These are phyloP conservation scores for Leccinum obscurum DNA, from an alignment of 768 basidiomycete species.

Conservation along the genomic window DNA sequence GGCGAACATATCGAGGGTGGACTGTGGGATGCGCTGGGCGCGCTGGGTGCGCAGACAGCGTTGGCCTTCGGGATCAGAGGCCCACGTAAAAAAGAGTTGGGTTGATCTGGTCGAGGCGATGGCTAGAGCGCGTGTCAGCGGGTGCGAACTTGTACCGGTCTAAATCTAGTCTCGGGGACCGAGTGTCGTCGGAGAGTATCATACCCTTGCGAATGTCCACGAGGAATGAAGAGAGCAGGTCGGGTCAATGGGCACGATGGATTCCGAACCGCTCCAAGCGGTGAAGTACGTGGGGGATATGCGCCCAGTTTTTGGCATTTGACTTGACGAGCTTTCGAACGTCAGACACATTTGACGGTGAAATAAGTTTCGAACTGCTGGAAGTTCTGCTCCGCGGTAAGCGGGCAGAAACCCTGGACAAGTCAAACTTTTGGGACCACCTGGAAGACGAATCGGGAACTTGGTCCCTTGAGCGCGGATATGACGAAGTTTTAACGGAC, in stretches of 20 bases:
- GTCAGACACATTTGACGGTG: conserved; percentile 11
- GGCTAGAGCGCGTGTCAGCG: conserved; percentile 24
- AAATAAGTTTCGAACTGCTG: not conserved
- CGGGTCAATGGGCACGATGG: conserved; percentile 35
- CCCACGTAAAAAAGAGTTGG: conserved; percentile 60
- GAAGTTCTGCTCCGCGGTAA: conserved; percentile 3
- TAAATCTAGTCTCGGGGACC: conserved; percentile 38
- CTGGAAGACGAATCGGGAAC: conserved; percentile 2
- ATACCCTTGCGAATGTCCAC: conserved; percentile 38
- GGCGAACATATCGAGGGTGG: conserved; percentile 40
- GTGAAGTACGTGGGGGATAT: conserved; percentile 26
- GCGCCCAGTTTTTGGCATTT: conserved; percentile 43
- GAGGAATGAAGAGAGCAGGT: conserved; percentile 46
- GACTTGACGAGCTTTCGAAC: conserved; percentile 33
- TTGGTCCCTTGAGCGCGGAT: not conserved
- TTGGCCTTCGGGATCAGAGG: conserved; percentile 35
- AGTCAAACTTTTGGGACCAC: not conserved
- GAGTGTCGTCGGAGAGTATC: conserved; percentile 15
- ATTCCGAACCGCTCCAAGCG: conserved; percentile 55
- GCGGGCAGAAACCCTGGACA: not conserved
- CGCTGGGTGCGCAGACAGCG: conserved; percentile 27
- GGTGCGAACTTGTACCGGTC: conserved; percentile 42
- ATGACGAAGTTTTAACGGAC: conserved; percentile 1
- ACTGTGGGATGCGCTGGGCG: conserved; percentile 25
- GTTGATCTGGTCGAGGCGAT: conserved; percentile 50